Conservation (phyloP, 257 asterid genomes). For the Fraxinus cuspidata region DNA sequence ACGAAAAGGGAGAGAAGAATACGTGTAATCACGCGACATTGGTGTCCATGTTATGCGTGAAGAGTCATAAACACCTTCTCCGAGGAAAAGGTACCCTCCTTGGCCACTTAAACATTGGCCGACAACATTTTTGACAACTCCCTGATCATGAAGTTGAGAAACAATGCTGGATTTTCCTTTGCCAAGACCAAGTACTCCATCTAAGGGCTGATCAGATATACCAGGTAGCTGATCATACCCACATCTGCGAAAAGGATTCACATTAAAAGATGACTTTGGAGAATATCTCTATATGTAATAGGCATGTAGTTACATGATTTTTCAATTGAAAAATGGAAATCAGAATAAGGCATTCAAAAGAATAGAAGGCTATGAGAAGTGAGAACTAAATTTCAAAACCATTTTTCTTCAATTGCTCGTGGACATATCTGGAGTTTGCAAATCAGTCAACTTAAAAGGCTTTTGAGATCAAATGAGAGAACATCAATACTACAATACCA, state of each 20-base stretch:
- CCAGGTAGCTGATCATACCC: slow-evolving; percentile 96
- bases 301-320: no score
- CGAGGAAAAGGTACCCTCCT: slow-evolving; percentile 93
- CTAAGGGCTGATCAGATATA: slow-evolving; percentile 68
- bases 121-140: slow-evolving; percentile 59
- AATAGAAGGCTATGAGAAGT: no score
- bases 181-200: slow-evolving; percentile 97
- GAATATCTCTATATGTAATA: no score
- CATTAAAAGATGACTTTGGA: not conserved
- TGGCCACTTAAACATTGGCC: slow-evolving; percentile 81
- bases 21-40: slow-evolving; percentile 76
- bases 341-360: no score
- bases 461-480: no score
- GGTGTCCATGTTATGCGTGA: slow-evolving; percentile 80
- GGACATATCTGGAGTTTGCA: not conserved
- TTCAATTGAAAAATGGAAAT: no score
- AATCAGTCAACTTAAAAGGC: no score
- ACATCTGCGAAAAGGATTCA: slow-evolving; percentile 48
- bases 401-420: no score
- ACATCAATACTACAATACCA: not conserved
- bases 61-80: slow-evolving; percentile 75
- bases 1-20: slow-evolving; percentile 21
- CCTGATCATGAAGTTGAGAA: slow-evolving; percentile 76
- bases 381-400: no score
- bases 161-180: slow-evolving; percentile 82